phyloP scores from a whole-genome alignment of 2,329 filamentous ascomycete genomes.

The Fusarium scirpi region DNA sequence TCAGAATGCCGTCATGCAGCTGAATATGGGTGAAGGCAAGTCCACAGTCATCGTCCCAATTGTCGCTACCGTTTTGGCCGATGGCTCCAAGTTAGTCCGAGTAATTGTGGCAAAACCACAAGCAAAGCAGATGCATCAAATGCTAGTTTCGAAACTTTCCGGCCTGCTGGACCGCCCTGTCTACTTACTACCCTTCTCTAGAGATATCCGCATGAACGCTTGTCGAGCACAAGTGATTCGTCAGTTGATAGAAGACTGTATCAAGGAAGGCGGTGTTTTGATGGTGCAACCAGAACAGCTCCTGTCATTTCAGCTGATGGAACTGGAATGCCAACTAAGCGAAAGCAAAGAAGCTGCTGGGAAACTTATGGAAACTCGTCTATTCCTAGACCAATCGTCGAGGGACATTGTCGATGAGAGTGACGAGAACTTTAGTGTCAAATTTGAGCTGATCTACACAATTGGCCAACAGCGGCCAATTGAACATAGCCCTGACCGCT shows the following conservation, averaged over 20 bases:
- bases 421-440: constrained; percentile 71
- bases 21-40: constrained; percentile 81
- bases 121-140: constrained; percentile 67
- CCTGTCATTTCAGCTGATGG: constrained; percentile 72
- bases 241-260: no score
- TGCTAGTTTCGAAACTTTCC: constrained; percentile 56
- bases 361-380: constrained; percentile 56
- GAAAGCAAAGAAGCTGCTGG: no score
- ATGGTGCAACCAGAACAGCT: constrained; percentile 73
- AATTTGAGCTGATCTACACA: constrained; percentile 73
- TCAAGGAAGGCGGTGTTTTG: constrained; percentile 62
- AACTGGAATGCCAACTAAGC: constrained; percentile 57
- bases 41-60: constrained; percentile 77
- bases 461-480: constrained; percentile 65
- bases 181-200: constrained; percentile 69
- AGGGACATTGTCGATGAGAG: constrained; percentile 74
- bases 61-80: constrained; percentile 64
- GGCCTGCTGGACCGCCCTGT: constrained; percentile 67
- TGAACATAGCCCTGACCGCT: constrained; percentile 66
- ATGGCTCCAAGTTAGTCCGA: constrained; percentile 63
- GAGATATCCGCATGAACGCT: constrained; percentile 55
- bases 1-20: constrained; percentile 68
- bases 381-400: constrained; percentile 57
- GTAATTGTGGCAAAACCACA: constrained; percentile 73
- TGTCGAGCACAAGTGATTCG: no score